Percentiles rank a stretch among this genome's conserved stretches.
These are phyloP conservation scores for Tricholoma flavovirens DNA, from an alignment of 768 basidiomycete species.

Conservation along the genomic window DNA sequence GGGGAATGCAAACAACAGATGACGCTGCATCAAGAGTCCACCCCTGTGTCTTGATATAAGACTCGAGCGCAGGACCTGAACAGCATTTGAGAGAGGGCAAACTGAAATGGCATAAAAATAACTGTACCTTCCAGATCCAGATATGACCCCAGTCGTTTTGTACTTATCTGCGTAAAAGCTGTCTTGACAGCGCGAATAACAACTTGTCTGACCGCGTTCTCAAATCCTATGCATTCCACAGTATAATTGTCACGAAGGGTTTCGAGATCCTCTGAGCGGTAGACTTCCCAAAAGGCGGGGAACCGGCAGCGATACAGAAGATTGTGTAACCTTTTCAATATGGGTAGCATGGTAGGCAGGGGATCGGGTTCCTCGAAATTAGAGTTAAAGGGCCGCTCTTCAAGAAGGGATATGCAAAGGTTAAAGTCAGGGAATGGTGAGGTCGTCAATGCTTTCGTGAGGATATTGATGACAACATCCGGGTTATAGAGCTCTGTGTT, in stretches of 20 bases:
- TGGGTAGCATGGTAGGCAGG: conserved; percentile 61
- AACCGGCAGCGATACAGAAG: conserved; percentile 82
- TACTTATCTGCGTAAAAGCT: conserved; percentile 69
- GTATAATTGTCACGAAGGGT: conserved; percentile 81
- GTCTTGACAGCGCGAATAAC: conserved; percentile 72
- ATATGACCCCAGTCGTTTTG: conserved; percentile 64
- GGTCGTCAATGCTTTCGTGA: conserved; percentile 84
- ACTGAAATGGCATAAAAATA: background rate
- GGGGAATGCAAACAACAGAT: conserved; percentile 61
- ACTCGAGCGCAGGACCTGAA: conserved; percentile 51
- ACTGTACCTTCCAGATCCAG: conserved; percentile 57
- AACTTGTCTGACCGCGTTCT: conserved; percentile 75
- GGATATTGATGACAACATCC: conserved; percentile 90
- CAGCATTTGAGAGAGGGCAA: background rate
- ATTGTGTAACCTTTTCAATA: conserved; percentile 59
- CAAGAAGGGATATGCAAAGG: conserved; percentile 88
- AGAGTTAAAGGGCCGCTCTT: conserved; percentile 54
- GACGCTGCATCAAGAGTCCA: conserved; percentile 56
- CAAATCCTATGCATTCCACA: conserved; percentile 77
- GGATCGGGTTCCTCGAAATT: conserved; percentile 79
- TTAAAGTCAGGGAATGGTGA: conserved; percentile 90
- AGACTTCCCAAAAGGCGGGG: conserved; percentile 78
- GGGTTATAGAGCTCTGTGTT: conserved; percentile 91
- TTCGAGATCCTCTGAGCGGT: conserved; percentile 65
- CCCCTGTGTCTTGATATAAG: conserved; percentile 57